Base-by-base conservation (phyloP, 495 filamentous ascomycete species). In the Geopyxis carbonaria region DNA sequence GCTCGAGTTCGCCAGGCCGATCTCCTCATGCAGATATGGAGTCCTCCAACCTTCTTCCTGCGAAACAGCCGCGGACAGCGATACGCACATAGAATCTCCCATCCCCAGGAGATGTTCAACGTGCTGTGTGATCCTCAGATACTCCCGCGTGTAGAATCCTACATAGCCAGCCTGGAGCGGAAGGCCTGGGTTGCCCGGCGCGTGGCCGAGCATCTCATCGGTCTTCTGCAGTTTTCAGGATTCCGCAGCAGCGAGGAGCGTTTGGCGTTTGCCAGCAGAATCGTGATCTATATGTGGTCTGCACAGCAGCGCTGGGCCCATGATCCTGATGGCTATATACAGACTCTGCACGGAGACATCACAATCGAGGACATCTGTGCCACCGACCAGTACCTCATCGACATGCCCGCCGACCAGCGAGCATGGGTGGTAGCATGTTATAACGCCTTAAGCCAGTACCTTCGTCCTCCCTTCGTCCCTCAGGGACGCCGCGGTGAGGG, bases 11-110 rank as follows among this genome's bases (percentile, higher is more conserved):
- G 31, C n/a, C 45, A 57, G 15, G 36, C 48, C 42, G 55, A 57
- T 30, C 46, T 51, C 38, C 35, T 57, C n/a, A 47, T 57, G 40
- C 29, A 22, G 22, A 57, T 57, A 44, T 57, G 55, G 55, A 36
- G 50, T 34, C 55, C 55, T n/a, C 55, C 55, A 33, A 43, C 44
- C 4, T 57, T 57, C 36, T 57, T 57, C 45, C 43, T 34, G 15
- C 43, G 36, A 31, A 30, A 35, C 28, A 38, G 40, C 22, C 37
- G 34, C 21, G 5, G 38, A 0, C 5, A 5, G 24, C 36, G 4
- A 27, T 24, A 28, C 21, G 5, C 4, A 4, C 22, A 29, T 40
- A 3, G 8, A 14, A 9, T 41, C 19, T 30, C 41, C 33, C 36
- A 37, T 7, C 43, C 49, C 16, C 35, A 42, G 19, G 50, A 57